These are phyloP conservation scores for Lasiodiplodia citricola DNA, from an alignment of 2,329 filamentous ascomycete genomes.

Conservation along the genomic window DNA sequence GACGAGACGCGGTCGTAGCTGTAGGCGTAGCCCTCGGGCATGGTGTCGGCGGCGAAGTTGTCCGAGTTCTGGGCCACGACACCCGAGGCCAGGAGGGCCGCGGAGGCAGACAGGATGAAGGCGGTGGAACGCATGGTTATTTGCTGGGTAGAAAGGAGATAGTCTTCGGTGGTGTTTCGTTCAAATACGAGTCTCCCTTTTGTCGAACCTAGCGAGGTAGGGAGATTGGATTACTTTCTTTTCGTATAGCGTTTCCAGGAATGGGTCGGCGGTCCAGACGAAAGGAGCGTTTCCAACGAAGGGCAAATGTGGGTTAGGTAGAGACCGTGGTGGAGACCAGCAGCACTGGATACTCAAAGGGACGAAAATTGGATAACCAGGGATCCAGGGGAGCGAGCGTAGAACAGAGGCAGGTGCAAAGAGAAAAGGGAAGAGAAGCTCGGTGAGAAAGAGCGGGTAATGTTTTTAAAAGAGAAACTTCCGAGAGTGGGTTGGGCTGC, in stretches of 20 bases:
- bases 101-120: conserved; percentile 22
- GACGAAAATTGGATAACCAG: conserved; percentile 11
- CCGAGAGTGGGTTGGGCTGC: not conserved
- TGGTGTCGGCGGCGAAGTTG: conserved; percentile 26
- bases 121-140: conserved; percentile 27
- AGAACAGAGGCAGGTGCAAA: conserved; percentile 17
- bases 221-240: not conserved
- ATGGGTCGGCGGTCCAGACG: not conserved
- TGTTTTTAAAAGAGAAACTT: conserved; percentile 9
- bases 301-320: not conserved
- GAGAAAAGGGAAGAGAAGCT: not conserved
- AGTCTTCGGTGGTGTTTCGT: not conserved
- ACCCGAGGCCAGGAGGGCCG: conserved; percentile 27
- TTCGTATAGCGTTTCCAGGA: not conserved
- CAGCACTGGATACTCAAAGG: conserved; percentile 17
- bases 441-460: not conserved
- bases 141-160: not conserved
- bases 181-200: not conserved
- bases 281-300: not conserved
- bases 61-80: conserved; percentile 24
- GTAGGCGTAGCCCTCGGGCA: conserved; percentile 25
- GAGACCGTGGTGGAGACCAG: conserved; percentile 13
- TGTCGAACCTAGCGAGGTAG: too few relatives aligned
- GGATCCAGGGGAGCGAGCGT: conserved; percentile 17
- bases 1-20: not conserved